These are phyloP conservation scores for Lactifluus hygrophoroides DNA, from an alignment of 768 basidiomycete genomes.

Conservation along the genomic window DNA sequence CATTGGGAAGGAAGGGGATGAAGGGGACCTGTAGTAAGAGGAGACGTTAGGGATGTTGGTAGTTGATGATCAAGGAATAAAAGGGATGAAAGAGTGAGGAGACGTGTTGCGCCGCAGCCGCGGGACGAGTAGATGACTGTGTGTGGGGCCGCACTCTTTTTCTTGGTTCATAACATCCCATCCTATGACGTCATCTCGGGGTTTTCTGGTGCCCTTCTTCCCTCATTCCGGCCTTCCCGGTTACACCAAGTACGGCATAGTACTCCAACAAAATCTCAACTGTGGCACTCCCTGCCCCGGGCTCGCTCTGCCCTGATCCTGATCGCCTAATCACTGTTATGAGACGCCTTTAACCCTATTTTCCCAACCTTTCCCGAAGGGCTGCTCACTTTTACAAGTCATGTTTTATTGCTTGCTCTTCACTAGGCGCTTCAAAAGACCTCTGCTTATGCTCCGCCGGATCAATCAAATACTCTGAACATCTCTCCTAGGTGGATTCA, in stretches of 20 bases:
- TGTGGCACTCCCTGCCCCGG: background rate
- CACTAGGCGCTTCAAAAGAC: no score
- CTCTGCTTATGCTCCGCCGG: no score
- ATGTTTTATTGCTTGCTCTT: no score
- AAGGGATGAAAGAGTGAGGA: background rate
- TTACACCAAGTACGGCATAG: background rate
- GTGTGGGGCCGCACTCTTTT: background rate
- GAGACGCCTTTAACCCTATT: no score
- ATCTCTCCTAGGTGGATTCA: background rate
- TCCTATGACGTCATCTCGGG: constrained; percentile 7
- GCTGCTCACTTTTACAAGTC: no score
- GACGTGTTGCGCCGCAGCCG: constrained; percentile 5
- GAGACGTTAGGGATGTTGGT: background rate
- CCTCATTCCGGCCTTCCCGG: background rate
- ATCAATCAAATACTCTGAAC: no score
- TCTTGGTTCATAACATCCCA: background rate
- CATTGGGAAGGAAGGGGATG: constrained; percentile 2
- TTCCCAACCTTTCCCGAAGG: no score
- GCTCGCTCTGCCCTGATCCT: background rate
- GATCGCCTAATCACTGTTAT: background rate
- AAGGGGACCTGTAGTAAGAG: background rate
- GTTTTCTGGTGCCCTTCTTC: background rate
- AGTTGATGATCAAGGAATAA: background rate
- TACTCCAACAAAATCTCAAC: background rate
- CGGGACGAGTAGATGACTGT: constrained; percentile 9